Evolutionary conservation across 352 stramenopile genomes (phyloP), one percentile per base, ranked within the genome.

Genomic region (Phytophthora capsici): DNA sequence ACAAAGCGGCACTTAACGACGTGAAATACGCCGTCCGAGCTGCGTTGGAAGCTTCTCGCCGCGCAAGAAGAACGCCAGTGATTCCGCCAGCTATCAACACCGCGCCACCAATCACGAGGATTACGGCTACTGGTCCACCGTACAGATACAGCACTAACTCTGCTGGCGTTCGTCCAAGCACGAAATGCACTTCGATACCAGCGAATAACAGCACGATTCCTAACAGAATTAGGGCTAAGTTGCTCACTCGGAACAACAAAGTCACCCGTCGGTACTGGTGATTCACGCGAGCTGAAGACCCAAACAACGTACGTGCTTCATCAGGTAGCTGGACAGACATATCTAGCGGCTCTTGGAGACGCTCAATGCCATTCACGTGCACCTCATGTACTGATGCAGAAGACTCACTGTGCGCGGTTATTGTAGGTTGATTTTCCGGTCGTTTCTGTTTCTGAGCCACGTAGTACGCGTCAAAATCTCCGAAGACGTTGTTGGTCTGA

Each of bases 131-230:
- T 1, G 57, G 36, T 9, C 77, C 70, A 12, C 78, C 68, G 14
- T 84, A 89, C 16, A 89, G 53, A 16, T 79, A 83, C 0, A 89
- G 44, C 22, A 84, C 71, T 30, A 86, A 22, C 41, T 86, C 80
- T 0, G 69, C 57, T n/a, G 80, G 81, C 19, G 67, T 87, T 28
- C 83, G 78, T 26, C 80, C 80, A 22, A 89, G 66, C 4, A 89
- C 75, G 36, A 78, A 69, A 25, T 74, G 54, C 16, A 89, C 79
- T 28, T 89, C 78, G 5, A 86, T 51, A 12, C 80, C 80, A 4
- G 81, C 66, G 51, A 86, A 73, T 20, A 75, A 43, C 19, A 89
- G 48, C 5, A 91, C 53, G 12, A 83, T 53, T 1, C 80, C 80
- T 4, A 89, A 20, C 0, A 83, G 2, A 1, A 60, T 44, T 7